Conservation (phyloP, 257 asterid genomes). For the Capsicum baccatum region DNA sequence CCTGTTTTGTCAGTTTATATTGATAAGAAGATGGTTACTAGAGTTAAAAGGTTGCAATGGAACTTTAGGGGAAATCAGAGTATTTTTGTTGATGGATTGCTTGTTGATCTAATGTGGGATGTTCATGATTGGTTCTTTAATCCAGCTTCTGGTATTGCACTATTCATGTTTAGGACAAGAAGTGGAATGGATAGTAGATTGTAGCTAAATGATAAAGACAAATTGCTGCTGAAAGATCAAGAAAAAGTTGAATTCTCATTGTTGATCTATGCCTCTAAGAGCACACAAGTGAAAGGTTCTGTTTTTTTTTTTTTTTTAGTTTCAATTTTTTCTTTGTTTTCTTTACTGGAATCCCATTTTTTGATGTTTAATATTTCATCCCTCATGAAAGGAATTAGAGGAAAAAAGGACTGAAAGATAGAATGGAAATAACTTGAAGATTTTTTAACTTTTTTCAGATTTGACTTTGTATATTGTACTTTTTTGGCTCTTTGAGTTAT, state of each 20-base stretch:
- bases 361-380: background rate
- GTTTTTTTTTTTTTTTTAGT: background rate
- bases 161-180: constrained; percentile 92
- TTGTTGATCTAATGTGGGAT: too few species aligned
- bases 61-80: too few species aligned
- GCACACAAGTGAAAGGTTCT: constrained; percentile 32
- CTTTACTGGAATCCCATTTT: background rate
- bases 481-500: background rate
- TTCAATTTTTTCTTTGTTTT: background rate
- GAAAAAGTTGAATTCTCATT: constrained; percentile 78
- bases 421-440: constrained; percentile 28
- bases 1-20: too few species aligned
- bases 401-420: too few species aligned
- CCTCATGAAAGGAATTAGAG: background rate
- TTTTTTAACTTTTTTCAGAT: background rate
- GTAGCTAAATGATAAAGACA: constrained; percentile 79
- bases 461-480: constrained; percentile 4
- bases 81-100: too few species aligned
- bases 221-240: constrained; percentile 50
- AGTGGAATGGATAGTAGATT: constrained; percentile 84
- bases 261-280: constrained; percentile 77
- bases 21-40: too few species aligned
- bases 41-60: too few species aligned
- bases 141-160: constrained; percentile 59
- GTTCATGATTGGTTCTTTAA: constrained; percentile 27